phyloP scores from a whole-genome alignment of 441 rosid genomes.

The Croton setiger region DNA sequence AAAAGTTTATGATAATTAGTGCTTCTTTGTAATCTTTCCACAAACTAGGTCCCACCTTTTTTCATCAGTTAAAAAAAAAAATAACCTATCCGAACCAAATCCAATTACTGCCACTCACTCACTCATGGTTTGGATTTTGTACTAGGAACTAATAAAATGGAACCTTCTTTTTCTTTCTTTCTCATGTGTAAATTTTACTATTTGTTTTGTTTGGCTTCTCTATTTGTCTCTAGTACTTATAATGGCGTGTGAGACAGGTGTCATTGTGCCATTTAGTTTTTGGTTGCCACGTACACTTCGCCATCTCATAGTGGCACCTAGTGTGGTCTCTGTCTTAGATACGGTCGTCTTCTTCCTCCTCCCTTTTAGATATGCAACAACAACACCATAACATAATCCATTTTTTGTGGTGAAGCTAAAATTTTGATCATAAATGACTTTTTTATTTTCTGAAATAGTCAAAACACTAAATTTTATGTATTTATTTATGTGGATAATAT shows the following conservation, averaged over 20 bases:
- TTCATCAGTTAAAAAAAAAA: too few species aligned
- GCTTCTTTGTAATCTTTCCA: too few species aligned
- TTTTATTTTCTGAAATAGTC: too few species aligned
- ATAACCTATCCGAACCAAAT: too few species aligned
- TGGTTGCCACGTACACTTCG: constrained; percentile 15
- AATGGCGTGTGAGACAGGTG: background rate
- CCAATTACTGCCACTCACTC: too few species aligned
- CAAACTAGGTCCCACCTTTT: too few species aligned
- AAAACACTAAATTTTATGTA: too few species aligned
- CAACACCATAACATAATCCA: background rate
- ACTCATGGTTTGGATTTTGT: too few species aligned
- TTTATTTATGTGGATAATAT: background rate
- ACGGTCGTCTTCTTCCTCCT: constrained; percentile 1
- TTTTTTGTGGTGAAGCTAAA: background rate
- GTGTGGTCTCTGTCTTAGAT: constrained; percentile 5
- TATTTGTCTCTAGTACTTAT: constrained; percentile 16
- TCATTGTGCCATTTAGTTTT: background rate
- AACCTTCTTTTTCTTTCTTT: background rate
- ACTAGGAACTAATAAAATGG: background rate
- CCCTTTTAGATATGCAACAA: background rate
- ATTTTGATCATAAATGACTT: too few species aligned
- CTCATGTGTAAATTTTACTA: background rate
- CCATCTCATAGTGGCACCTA: background rate
- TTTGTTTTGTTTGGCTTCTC: background rate
- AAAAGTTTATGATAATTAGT: too few species aligned